Conservation (phyloP, 768 basidiomycete species). For the Serpula lacrymans region DNA sequence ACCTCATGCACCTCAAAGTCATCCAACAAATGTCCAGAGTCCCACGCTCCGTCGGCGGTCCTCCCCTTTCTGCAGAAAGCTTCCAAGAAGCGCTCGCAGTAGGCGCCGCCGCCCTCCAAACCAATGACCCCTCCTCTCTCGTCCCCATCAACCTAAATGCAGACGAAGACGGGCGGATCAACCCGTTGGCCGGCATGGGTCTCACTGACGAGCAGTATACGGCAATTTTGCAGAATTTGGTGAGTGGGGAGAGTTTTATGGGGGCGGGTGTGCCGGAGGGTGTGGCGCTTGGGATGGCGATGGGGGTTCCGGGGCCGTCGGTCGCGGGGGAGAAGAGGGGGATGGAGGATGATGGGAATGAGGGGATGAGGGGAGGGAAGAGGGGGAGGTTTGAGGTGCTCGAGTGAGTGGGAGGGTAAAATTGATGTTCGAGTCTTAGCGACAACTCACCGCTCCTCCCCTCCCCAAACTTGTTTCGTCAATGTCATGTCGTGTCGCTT, state of each 20-base stretch:
- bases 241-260: conserved; percentile 59
- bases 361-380: conserved; percentile 43
- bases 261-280: conserved; percentile 34
- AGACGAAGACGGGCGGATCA: conserved; percentile 58
- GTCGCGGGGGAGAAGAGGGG: conserved; percentile 30
- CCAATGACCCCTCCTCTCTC: not conserved
- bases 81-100: conserved; percentile 56
- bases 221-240: conserved; percentile 69
- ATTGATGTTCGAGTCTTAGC: too few species aligned
- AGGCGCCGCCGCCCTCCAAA: conserved; percentile 23
- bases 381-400: conserved; percentile 59
- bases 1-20: conserved; percentile 81
- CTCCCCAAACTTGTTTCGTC: too few species aligned
- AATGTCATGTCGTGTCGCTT: not conserved
- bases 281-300: conserved; percentile 17
- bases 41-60: conserved; percentile 64
- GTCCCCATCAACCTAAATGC: not conserved
- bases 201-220: conserved; percentile 87
- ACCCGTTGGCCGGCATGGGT: conserved; percentile 86
- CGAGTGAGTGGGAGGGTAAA: conserved; percentile 43
- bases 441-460: too few species aligned
- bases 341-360: conserved; percentile 36
- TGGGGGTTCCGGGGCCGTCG: too few species aligned
- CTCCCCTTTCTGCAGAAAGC: conserved; percentile 50
- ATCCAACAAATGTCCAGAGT: conserved; percentile 74